phyloP scores from a whole-genome alignment of 805 yeast species.

The Sugiyamaella qingdaonensis region DNA sequence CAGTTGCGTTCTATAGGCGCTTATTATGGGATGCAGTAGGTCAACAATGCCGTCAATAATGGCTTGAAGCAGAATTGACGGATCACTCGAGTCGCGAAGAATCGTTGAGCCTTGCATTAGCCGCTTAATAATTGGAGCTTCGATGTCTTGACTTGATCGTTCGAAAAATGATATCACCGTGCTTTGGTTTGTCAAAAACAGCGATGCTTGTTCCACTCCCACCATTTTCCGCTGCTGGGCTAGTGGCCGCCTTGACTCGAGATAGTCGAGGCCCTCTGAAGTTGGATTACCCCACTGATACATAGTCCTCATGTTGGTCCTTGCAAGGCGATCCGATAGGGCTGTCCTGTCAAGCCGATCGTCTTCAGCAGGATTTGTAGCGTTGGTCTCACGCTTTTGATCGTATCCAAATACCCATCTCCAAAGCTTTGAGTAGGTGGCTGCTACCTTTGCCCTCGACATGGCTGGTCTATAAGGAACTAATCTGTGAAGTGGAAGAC shows the following conservation, averaged over 20 bases:
- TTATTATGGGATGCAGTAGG: conserved; percentile 47
- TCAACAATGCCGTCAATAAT: conserved; percentile 54
- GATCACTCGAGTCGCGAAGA: conserved; percentile 47
- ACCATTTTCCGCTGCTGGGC: conserved; percentile 42
- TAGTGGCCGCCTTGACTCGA: conserved; percentile 44
- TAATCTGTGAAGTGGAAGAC: conserved; percentile 49
- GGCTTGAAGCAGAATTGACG: conserved; percentile 51
- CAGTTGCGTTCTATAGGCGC: conserved; percentile 47
- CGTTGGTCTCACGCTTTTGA: background rate
- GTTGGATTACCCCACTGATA: conserved; percentile 34
- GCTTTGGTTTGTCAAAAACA: conserved; percentile 43
- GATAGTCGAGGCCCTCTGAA: conserved; percentile 21
- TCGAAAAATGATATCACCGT: conserved; percentile 56
- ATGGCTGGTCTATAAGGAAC: conserved; percentile 6
- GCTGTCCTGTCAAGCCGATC: conserved; percentile 11
- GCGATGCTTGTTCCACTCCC: conserved; percentile 53
- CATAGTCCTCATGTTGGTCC: conserved; percentile 24
- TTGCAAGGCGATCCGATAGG: conserved; percentile 13
- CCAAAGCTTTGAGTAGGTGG: background rate
- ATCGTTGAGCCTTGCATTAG: conserved; percentile 44
- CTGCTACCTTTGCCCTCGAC: conserved; percentile 5
- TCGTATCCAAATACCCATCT: background rate
- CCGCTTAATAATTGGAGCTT: conserved; percentile 47
- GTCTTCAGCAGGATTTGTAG: background rate
- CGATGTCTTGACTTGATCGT: conserved; percentile 50